Evolutionary conservation across 2,329 filamentous ascomycete genomes (phyloP).

Genomic region (Ophiognomonia clavigignenti-juglandacearum): DNA sequence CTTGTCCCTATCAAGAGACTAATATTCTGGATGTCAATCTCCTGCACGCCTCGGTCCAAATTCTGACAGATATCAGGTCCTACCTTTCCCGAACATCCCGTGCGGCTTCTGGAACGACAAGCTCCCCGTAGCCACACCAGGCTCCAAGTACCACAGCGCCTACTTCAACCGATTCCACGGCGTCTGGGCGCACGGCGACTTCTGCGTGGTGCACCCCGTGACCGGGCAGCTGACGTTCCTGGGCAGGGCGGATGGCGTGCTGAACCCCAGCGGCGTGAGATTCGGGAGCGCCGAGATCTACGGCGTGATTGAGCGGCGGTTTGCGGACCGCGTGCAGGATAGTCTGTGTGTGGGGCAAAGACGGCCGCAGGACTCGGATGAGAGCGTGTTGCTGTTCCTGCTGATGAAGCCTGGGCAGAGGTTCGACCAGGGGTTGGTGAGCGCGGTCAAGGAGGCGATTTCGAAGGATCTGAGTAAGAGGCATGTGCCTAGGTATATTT

Average conservation of each 20-base stretch:
- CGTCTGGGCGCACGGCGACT: constrained; percentile 70
- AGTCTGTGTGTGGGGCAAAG: constrained; percentile 78
- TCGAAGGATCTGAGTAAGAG: constrained; percentile 23
- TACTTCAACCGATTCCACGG: no score
- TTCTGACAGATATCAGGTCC: no score
- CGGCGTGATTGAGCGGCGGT: constrained; percentile 62
- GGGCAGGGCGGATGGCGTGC: constrained; percentile 70
- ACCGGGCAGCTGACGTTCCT: constrained; percentile 64
- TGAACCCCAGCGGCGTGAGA: constrained; percentile 73
- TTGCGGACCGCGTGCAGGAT: constrained; percentile 64
- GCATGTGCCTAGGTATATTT: constrained; percentile 36
- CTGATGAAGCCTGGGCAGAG: constrained; percentile 13
- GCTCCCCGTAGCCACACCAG: no score
- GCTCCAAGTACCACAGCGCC: no score
- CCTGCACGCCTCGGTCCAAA: no score
- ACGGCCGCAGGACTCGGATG: constrained; percentile 50
- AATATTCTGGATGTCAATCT: no score
- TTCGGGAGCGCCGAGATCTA: constrained; percentile 83
- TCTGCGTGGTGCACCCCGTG: constrained; percentile 63
- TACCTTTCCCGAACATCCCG: constrained; percentile 77
- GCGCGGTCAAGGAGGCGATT: constrained; percentile 23
- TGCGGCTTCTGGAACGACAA: constrained; percentile 60
- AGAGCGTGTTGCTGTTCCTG: constrained; percentile 40
- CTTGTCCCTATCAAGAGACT: no score
- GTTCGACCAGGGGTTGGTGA: constrained; percentile 14